A percentile compares a stretch with the other conserved stretches of the same genome.
Evolutionary conservation across 2,329 filamentous ascomycete species (phyloP).

Genomic region (Ophiocordyceps camponoti-leonardi): DNA sequence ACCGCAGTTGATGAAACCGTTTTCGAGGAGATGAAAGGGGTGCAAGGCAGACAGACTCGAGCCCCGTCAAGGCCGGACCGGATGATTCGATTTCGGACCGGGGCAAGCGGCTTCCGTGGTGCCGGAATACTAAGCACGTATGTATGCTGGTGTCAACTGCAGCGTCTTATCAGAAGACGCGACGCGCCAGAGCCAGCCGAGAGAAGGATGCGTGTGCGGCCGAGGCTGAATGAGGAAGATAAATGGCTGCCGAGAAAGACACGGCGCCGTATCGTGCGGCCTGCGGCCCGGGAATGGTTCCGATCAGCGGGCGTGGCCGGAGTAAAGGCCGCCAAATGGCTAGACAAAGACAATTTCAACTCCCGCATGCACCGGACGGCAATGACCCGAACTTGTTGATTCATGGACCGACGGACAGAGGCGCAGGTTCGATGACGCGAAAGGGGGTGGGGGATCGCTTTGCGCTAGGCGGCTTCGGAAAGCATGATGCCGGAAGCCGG

Average conservation of each 20-base stretch:
- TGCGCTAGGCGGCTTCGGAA: neutral
- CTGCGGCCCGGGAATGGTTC: neutral
- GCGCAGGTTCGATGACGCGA: neutral
- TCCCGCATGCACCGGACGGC: neutral
- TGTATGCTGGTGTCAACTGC: neutral
- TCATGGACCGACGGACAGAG: neutral
- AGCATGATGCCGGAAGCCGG: neutral
- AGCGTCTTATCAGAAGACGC: neutral
- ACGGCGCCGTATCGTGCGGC: neutral
- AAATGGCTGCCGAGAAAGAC: neutral
- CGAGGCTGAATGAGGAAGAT: neutral
- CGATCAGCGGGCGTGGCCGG: neutral
- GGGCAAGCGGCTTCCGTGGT: neutral
- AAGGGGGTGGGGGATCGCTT: neutral
- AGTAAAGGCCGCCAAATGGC: neutral
- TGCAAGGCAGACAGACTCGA: neutral
- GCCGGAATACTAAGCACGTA: neutral
- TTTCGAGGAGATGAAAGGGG: neutral
- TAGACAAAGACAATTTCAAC: neutral
- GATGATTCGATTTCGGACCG: neutral
- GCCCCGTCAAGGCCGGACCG: neutral
- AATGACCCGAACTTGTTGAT: neutral
- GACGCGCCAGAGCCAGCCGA: neutral
- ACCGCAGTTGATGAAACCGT: neutral
- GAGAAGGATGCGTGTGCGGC: neutral